Conservation (phyloP, 805 yeast genomes). For the Kregervanrija fluxuum region DNA sequence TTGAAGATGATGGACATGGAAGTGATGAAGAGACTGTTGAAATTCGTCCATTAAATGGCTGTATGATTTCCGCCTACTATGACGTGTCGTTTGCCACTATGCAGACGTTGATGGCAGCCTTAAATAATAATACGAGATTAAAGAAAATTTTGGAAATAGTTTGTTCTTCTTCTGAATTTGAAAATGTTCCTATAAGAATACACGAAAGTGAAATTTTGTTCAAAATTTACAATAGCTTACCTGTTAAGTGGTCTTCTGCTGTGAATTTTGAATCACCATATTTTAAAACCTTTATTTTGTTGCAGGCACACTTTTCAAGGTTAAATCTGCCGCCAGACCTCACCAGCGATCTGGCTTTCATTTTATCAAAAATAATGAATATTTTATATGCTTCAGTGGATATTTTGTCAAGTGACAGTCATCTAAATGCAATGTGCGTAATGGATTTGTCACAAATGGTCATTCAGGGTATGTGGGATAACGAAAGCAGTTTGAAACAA, state of each 20-base stretch:
- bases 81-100: conserved; percentile 59
- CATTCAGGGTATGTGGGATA: conserved; percentile 79
- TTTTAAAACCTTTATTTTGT: conserved; percentile 63
- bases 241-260: conserved; percentile 42
- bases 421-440: conserved; percentile 66
- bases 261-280: conserved; percentile 40
- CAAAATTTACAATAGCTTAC: conserved; percentile 51
- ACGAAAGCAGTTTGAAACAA: conserved; percentile 72
- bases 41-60: conserved; percentile 58
- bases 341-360: conserved; percentile 43
- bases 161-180: conserved; percentile 68
- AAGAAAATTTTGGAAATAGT: conserved; percentile 58
- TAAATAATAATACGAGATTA: conserved; percentile 50
- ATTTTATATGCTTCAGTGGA: conserved; percentile 68
- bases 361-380: conserved; percentile 43
- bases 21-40: conserved; percentile 33
- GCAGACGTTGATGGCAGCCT: conserved; percentile 45
- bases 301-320: conserved; percentile 80
- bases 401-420: conserved; percentile 71
- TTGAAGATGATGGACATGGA: conserved; percentile 23
- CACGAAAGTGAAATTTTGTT: conserved; percentile 46
- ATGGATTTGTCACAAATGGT: conserved; percentile 89
- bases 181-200: conserved; percentile 49
- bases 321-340: conserved; percentile 55
- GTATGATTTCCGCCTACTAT: conserved; percentile 71